Base-by-base conservation (phyloP, 2,329 filamentous ascomycete genomes). In the Pseudocercospora musae region DNA sequence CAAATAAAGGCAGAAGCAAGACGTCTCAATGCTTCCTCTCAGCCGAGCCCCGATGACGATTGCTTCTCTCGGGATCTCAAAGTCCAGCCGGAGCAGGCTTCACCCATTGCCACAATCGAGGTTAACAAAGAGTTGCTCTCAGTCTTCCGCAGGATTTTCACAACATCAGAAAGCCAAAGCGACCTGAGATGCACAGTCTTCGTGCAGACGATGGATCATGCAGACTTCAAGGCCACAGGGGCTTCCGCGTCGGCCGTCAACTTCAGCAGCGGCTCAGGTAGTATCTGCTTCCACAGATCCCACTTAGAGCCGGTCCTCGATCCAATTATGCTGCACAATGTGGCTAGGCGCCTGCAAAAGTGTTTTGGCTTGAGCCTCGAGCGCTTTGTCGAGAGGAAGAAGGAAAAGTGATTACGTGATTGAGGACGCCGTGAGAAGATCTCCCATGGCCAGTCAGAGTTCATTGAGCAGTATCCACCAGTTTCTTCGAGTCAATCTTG, bases 301-400 rank as follows among this genome's bases (percentile, higher is more conserved):
- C 63, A 65, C n/a, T 61, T 61, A 21, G 63, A 63, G 4, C 46
- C 63, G 7, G 40, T 44, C 2, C 20, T 66, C 2, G 42, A 63
- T 55, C 61, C 49, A 1, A 63, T 65, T 31, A 61, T 61, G 63
- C 57, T 63, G 9, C 57, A 59, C 7, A 57, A 25, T n/a, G 60
- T 63, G 37, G 61, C 53, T 4, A 58, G 46, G 42, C 61, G 58
- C 1, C 29, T 65, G 37, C 42, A 33, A 2, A 65, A 59, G 54
- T 61, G 60, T 54, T 63, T 63, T 15, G 63, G 60, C 60, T 70
- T 52, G 8, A 56, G 27, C 40, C 10, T 27, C 1, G 60, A 62
- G 21, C 9, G 25, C 8, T 62, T 62, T 29, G 42, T 59, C n/a
- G 11, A 59, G 56, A 27, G 56, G 18, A 57, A 62, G 48, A 52